phyloP scores from a whole-genome alignment of 441 rosid genomes.

The Pelargonium citronellum region DNA sequence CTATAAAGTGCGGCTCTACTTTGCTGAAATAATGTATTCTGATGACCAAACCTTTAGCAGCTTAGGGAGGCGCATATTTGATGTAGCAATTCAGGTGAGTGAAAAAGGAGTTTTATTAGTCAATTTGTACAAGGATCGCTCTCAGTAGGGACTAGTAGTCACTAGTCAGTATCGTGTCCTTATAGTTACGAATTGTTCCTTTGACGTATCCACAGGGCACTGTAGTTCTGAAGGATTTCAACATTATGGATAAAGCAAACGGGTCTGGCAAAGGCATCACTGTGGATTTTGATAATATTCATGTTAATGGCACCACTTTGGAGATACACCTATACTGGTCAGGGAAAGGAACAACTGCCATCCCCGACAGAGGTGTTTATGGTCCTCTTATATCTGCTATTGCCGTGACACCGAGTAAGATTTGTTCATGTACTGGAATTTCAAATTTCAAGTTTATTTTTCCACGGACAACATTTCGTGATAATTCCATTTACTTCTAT shows the following conservation, averaged over 20 bases:
- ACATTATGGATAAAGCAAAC: conserved; percentile 54
- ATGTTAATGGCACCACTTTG: conserved; percentile 54
- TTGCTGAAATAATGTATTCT: conserved; percentile 76
- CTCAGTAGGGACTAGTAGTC: too few relatives aligned
- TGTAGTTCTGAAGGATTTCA: conserved; percentile 42
- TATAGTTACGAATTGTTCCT: neutral
- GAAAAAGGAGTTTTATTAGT: neutral
- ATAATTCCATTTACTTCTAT: neutral
- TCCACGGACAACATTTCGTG: neutral
- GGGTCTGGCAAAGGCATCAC: conserved; percentile 44
- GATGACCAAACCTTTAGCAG: conserved; percentile 39
- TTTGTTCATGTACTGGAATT: neutral
- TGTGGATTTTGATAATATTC: conserved; percentile 22
- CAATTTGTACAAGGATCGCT: too few relatives aligned
- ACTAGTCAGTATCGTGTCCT: neutral
- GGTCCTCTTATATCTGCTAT: conserved; percentile 92
- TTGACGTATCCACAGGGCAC: conserved; percentile 39
- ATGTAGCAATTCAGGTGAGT: conserved; percentile 70
- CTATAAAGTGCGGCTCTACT: conserved; percentile 70
- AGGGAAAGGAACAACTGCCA: conserved; percentile 71
- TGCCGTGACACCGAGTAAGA: conserved; percentile 66
- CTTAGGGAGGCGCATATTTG: conserved; percentile 65
- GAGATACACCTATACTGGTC: conserved; percentile 72
- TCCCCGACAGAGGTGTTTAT: conserved; percentile 62
- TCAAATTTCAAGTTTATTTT: neutral